Evolutionary conservation across 306 rosid genomes (phyloP).

Genomic region (Styphnolobium japonicum): DNA sequence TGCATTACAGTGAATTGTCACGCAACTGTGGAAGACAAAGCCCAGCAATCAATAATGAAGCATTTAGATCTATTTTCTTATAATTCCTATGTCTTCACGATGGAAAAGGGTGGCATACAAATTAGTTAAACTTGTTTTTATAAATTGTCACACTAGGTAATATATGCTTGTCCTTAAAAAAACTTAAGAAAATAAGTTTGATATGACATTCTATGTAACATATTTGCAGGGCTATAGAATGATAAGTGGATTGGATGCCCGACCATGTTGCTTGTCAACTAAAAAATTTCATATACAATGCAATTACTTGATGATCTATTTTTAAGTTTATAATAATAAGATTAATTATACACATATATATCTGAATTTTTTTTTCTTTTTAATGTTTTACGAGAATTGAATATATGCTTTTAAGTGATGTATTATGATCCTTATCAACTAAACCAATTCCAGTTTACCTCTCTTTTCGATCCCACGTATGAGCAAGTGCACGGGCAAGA

Average conservation of each 20-base stretch:
- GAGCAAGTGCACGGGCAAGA: too few relatives aligned
- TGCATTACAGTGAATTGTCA: not conserved
- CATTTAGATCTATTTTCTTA: not conserved
- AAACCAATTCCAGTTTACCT: too few relatives aligned
- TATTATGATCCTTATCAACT: too few relatives aligned
- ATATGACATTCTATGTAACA: slow-evolving; percentile 10
- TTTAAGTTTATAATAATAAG: too few relatives aligned
- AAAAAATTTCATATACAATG: too few relatives aligned
- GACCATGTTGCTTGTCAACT: slow-evolving; percentile 89
- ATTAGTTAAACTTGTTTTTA: not conserved
- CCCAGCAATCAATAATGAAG: not conserved
- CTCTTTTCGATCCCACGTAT: too few relatives aligned
- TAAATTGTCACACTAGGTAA: not conserved
- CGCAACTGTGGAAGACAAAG: not conserved
- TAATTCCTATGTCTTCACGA: not conserved
- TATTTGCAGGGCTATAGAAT: slow-evolving; percentile 70
- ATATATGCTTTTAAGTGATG: too few relatives aligned
- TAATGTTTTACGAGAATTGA: too few relatives aligned
- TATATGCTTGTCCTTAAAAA: not conserved
- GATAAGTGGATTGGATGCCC: slow-evolving; percentile 76
- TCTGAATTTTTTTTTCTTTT: too few relatives aligned
- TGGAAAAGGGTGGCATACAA: not conserved
- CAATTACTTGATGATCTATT: too few relatives aligned
- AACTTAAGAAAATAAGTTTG: not conserved
- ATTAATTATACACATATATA: too few relatives aligned